Base-by-base conservation (phyloP, 1,284 basidiomycete species). In the Trichosporon sp. region DNA sequence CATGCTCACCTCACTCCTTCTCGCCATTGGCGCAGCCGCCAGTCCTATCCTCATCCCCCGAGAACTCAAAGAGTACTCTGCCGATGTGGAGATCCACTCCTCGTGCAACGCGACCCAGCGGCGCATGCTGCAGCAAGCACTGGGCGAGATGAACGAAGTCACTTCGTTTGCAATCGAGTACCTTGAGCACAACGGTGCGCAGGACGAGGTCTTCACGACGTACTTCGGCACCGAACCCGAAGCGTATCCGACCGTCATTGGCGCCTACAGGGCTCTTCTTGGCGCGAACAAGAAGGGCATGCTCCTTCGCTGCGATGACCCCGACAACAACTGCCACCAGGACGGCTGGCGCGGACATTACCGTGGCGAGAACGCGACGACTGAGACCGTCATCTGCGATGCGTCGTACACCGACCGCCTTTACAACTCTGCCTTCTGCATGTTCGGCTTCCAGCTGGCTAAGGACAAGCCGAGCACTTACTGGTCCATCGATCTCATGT, bases 291-390 rank as follows among this genome's bases (percentile, higher is more conserved):
- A 80, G 69, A 57, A 70, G 8, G 77, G 75, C 19, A 73, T 77
- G 3, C 21, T 78, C 1, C 57, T 81, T 33, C 73, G 81, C 58
- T 82, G 82, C 66, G 81, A 83, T 65, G 70, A 83, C 68, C 69
- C 72, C 13, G 81, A 83, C 54, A 72, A 72, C 69, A 74, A 75
- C 68, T 78, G 76, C 60, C 62, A 65, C 25, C 73, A 74, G 23
- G 61, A 68, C 27, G 79, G 75, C 1, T 82, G 76, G 76, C 66
- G 71, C 56, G 81, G 82, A 4, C 81, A 82, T 70, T 82, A 79
- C 78, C 71, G 81, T 52, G 81, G 81, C 19, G 69, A 75, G 61
- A 82, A 82, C 62, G 81, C 75, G 3, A 81, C 81, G 3, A 49
- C 64, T 9, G 82, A 83, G 70, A 83, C 81, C 2, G 82, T 78